Evolutionary conservation across 306 rosid genomes (phyloP), one percentile per base, ranked within the genome.

Genomic region (Acacia crassicarpa): DNA sequence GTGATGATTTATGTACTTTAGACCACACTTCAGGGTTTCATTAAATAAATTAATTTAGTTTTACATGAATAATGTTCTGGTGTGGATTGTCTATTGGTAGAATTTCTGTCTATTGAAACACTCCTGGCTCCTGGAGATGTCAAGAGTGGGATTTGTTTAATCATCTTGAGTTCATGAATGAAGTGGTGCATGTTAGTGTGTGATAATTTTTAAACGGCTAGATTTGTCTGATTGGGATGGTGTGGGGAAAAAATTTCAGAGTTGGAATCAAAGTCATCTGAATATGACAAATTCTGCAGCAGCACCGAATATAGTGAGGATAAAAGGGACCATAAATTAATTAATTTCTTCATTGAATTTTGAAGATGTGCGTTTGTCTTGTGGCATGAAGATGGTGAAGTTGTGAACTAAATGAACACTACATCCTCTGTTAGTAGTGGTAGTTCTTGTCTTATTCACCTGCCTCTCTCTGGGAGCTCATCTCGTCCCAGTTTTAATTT

Each of bases 1-100:
- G 87, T 84, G 86, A 80, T 86, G 69, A 80, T 81, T 88, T 84
- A 79, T 91, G 97, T 86, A 89, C 82, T 80, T 83, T 85, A 83
- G 82, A 58, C 84, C 84, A 84, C 76, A 84, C 89, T 83, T 78
- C 87, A 73, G 86, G 78, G 84, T 83, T 87, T 84, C 88, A 94
- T 84, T 81, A 69, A 90, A 91, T 81, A 43, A 40, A 49, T 81
- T 81, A 48, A 65, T 62, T 86, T 80, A 35, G 53, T 74, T 44
- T 76, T 74, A 35, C 62, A 22, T 22, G 65, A 51, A 19, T 51
- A 62, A 53, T 35, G 78, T 63, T 63, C 74, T n/a, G 81, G 71
- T 85, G 35, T 72, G 88, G 72, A 80, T 83, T 83, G 80, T 78
- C 48, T 32, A 22, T 71, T 32, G 70, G 27, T 74, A 45, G 62